Evolutionary conservation across 1,284 basidiomycete genomes (phyloP).

Genomic region (Trichosporon sp.): DNA sequence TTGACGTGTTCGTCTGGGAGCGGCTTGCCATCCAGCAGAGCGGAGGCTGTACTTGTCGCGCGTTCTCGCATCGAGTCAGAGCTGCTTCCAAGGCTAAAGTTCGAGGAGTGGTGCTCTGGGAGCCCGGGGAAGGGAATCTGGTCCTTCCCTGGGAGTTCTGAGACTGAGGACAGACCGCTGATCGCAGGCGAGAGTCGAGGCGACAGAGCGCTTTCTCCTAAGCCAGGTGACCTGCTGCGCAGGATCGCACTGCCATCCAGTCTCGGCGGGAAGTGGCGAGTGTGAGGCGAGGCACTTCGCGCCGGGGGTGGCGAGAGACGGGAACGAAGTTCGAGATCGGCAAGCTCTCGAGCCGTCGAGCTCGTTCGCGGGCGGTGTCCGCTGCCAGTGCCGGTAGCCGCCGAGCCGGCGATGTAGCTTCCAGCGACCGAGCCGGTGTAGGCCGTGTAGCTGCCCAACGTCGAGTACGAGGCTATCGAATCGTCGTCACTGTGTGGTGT

Average conservation of each 20-base stretch:
- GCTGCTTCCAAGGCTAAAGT: neutral
- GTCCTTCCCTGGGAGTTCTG: neutral
- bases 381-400: neutral
- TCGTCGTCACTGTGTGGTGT: constrained; percentile 6
- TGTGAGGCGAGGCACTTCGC: neutral
- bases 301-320: neutral
- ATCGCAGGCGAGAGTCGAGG: neutral
- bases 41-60: neutral
- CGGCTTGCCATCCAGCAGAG: neutral
- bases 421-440: neutral
- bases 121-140: neutral
- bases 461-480: constrained; percentile 15
- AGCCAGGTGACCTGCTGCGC: neutral
- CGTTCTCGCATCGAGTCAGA: neutral
- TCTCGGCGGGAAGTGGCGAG: neutral
- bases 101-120: neutral
- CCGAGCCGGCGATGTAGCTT: neutral
- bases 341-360: neutral
- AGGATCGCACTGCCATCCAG: neutral
- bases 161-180: neutral
- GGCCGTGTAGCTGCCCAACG: constrained; percentile 14
- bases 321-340: neutral
- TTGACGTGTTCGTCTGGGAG: neutral
- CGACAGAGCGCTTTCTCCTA: neutral
- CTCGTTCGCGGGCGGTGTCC: neutral